Percentiles rank a stretch among this genome's conserved stretches.
phyloP scores from a whole-genome alignment of 306 rosid genomes.

The Castanospermum australe region DNA sequence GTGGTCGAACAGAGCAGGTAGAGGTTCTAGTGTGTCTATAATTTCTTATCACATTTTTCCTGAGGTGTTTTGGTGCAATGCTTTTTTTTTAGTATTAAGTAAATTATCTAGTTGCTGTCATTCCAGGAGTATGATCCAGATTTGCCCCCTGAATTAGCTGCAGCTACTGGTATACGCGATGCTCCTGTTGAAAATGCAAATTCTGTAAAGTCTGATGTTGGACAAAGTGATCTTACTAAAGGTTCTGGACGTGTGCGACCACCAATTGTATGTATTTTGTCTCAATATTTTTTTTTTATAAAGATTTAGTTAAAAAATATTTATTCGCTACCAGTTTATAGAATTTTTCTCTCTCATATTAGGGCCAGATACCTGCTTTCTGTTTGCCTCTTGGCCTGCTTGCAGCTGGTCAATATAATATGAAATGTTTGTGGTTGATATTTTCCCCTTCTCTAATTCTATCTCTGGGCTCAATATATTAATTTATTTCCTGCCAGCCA shows the following conservation, averaged over 20 bases:
- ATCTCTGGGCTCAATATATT: background rate
- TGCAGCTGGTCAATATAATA: slow-evolving; percentile 25
- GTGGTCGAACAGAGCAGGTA: slow-evolving; percentile 97
- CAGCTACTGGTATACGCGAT: slow-evolving; percentile 85
- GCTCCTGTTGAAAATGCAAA: slow-evolving; percentile 54
- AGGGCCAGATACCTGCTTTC: slow-evolving; percentile 1
- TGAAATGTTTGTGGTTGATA: slow-evolving; percentile 8
- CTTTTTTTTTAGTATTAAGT: background rate
- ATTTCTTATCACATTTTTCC: slow-evolving; percentile 9
- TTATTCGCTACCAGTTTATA: background rate
- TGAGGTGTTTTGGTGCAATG: background rate
- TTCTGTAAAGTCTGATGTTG: slow-evolving; percentile 56
- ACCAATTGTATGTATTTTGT: slow-evolving; percentile 65
- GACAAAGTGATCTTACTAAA: slow-evolving; percentile 62
- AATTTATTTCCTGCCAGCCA: slow-evolving; percentile 65
- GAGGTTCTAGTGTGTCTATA: slow-evolving; percentile 20
- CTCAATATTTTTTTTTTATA: background rate
- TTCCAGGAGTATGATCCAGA: slow-evolving; percentile 95
- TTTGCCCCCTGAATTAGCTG: slow-evolving; percentile 98
- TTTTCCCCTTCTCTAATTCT: background rate
- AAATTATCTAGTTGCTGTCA: slow-evolving; percentile 13
- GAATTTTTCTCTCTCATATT: background rate
- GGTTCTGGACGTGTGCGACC: slow-evolving; percentile 74
- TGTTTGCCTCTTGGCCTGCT: slow-evolving; percentile 2
- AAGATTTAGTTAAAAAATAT: background rate